Percentiles rank a stretch among this genome's conserved stretches.
phyloP scores from a whole-genome alignment of 176 grass and related monocot genomes.

The Panicum miliaceum region DNA sequence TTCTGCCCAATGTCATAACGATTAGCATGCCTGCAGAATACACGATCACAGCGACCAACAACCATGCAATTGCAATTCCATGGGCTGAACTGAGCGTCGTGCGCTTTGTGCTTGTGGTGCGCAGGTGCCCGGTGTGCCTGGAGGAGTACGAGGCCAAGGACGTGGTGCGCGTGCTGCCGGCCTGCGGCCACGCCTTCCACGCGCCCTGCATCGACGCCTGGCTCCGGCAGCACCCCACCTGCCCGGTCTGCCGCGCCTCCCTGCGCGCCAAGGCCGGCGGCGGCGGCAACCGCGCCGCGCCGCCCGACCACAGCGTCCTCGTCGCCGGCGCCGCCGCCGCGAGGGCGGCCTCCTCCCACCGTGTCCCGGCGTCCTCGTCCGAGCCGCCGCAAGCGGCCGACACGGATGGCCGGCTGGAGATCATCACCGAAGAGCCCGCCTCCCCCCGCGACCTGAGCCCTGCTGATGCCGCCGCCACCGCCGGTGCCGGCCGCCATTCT shows the following conservation, averaged over 20 bases:
- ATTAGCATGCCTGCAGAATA: background rate
- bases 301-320: constrained; percentile 32
- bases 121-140: constrained; percentile 73
- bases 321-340: background rate
- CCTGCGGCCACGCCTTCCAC: constrained; percentile 75
- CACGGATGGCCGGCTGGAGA: constrained; percentile 6
- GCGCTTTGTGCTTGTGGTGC: background rate
- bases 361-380: constrained; percentile 32
- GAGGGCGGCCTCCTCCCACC: background rate
- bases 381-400: background rate
- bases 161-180: constrained; percentile 65
- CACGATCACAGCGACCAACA: background rate
- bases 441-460: background rate
- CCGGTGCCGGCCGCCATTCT: background rate
- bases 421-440: constrained; percentile 27
- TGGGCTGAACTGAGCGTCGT: background rate
- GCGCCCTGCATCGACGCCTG: constrained; percentile 79
- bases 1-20: background rate
- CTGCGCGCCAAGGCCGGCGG: constrained; percentile 33
- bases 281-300: background rate
- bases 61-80: background rate
- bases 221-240: constrained; percentile 62
- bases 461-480: background rate
- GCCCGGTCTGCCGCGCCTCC: constrained; percentile 76
- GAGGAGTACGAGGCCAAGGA: constrained; percentile 66